Evolutionary conservation across 1,284 basidiomycete species (phyloP), one percentile per base, ranked within the genome.

Genomic region (Pulveroboletus ridleyi): DNA sequence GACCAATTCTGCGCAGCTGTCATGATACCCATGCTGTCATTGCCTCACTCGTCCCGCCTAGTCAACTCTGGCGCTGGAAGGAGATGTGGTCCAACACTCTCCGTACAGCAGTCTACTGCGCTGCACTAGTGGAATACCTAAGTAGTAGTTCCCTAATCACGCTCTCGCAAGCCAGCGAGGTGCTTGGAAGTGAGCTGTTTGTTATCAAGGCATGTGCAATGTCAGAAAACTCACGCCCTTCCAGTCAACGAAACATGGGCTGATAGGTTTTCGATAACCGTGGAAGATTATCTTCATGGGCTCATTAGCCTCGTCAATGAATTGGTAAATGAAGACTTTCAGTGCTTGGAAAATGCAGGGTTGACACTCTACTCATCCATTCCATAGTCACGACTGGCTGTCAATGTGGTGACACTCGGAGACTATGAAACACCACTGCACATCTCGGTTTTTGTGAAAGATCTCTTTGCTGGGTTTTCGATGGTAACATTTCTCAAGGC

Each of bases 241-340:
- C 13, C 66, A 95, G 93, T 95, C 59, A 81, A 87, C 70, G 82
- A 83, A 15, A 89, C 88, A 68, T 94, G 89, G 90, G 82, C 84
- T 62, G 89, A 90, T 71, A 83, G 86, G 53, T 84, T 95, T 62
- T 75, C 82, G 3, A 72, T 95, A 41, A 81, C 89, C 13, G 88
- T 85, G 4, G 94, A 95, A 76, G 94, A 95, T 72, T 95, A 95
- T 75, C 81, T 95, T n/a, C 94, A 94, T 69, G 90, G 89, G 2
- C 77, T 95, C 42, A 94, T 95, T 65, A 89, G 82, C 55, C 78
- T 95, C 53, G 88, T 94, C 46, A 95, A 95, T 68, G 94, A 95
- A 78, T 78, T 95, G 75, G 94, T 92, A 72, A 67, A 85, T 75
- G 20, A 49, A 44, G 23, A 64, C 35, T 47, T 56, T 55, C n/a